Evolutionary conservation across 441 rosid genomes (phyloP).

Genomic region (Viola pubescens): DNA sequence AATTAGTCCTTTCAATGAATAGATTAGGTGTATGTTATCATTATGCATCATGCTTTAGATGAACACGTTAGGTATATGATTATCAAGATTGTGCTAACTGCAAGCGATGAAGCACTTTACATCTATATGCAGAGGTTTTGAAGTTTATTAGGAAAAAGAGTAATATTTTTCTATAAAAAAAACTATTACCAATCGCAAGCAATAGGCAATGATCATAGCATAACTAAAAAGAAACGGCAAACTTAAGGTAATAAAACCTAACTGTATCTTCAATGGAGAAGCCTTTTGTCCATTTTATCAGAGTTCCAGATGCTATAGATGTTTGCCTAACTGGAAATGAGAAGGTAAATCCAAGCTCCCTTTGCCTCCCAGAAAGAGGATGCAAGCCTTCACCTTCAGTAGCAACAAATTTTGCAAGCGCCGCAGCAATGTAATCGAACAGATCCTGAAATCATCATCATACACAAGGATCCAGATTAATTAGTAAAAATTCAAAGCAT

Average conservation of each 20-base stretch:
- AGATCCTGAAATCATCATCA: constrained; percentile 46
- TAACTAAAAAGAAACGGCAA: neutral
- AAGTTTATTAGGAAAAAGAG: neutral
- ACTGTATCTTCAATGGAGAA: constrained; percentile 79
- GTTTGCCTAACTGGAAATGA: constrained; percentile 46
- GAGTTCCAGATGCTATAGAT: constrained; percentile 76
- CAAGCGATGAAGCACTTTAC: neutral
- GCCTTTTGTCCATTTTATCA: constrained; percentile 97
- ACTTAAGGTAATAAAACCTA: constrained; percentile 23
- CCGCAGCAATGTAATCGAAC: constrained; percentile 65
- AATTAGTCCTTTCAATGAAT: neutral
- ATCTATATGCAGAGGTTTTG: neutral
- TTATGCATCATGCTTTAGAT: too few species aligned
- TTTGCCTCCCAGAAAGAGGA: constrained; percentile 56
- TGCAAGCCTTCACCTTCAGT: constrained; percentile 70
- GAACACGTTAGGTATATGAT: too few species aligned
- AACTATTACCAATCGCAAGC: neutral
- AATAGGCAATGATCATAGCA: neutral
- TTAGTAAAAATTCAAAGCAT: constrained; percentile 11
- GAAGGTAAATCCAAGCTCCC: constrained; percentile 92
- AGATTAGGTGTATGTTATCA: neutral
- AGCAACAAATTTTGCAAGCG: constrained; percentile 78
- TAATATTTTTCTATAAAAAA: neutral
- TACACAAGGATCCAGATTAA: neutral
- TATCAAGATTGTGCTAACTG: too few species aligned